Evolutionary conservation across 257 asterid species (phyloP), one percentile per base, ranked within the genome.

Genomic region (Primulina eburnea): DNA sequence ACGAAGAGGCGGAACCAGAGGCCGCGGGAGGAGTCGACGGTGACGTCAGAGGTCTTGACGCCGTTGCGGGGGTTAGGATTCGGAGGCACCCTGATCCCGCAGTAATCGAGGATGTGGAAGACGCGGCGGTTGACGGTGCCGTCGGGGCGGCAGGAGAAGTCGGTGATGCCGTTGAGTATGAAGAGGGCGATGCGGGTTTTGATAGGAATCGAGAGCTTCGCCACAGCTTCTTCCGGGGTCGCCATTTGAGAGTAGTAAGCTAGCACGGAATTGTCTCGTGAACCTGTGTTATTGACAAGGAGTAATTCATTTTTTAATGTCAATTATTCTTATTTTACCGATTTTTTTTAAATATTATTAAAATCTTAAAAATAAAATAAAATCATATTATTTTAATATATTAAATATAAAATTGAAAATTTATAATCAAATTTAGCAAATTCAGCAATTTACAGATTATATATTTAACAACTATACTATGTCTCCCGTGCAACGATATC

Each of bases 1-100:
- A 77, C 68, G 76, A 77, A 89, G 38, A 92, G 79, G 0, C 97
- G 92, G 79, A 89, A 84, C 97, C 97, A 89, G 77, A 92, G 93
- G 59, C 76, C 60, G 53, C 95, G 92, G 6, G 79, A 58, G 64
- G 90, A 57, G 75, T 89, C 96, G 50, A 87, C 73, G 73, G 82
- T 73, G 70, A 86, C 20, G 76, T 92, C 96, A 0, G 50, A 14
- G 69, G 95, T 74, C 24, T 73, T 78, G 68, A 92, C 96, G 60
- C 92, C 87, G 63, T 82, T 70, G 20, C 82, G 76, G 14, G 90
- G 89, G 0, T 64, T 83, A 59, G 88, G 34, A 52, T 66, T 53
- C 26, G 95, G 69, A 0, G 87, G 72, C 11, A 58, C 40, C 47
- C n/a, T 82, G 76, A 80, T 50, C 67, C 65, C 32, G 60, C 75